A percentile compares a stretch with the other conserved stretches of the same genome.
These are phyloP conservation scores for Blastobotrys malaysiensis DNA, from an alignment of 1,139 yeast species.

Conservation along the genomic window DNA sequence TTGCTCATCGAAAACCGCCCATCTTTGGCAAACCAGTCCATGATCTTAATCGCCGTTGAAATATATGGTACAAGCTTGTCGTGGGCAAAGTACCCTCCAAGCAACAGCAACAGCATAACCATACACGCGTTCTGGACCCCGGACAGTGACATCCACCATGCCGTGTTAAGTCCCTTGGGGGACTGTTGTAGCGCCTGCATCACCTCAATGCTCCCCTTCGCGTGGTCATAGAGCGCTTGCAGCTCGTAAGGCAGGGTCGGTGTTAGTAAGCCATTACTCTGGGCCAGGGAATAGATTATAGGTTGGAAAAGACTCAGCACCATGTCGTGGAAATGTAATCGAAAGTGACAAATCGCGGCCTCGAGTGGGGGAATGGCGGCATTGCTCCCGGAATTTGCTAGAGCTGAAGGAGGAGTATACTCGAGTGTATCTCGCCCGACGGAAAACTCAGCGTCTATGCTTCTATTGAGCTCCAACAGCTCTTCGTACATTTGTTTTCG, in stretches of 20 bases:
- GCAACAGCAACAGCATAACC: conserved; percentile 42
- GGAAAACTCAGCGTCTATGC: conserved; percentile 10
- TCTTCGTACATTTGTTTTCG: conserved; percentile 12
- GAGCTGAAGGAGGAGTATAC: background rate
- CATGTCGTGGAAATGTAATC: conserved; percentile 20
- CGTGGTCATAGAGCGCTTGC: background rate
- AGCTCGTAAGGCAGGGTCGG: background rate
- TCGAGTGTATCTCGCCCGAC: conserved; percentile 8
- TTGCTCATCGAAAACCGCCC: conserved; percentile 53
- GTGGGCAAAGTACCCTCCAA: conserved; percentile 34
- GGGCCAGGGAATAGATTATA: background rate
- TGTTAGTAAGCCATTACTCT: background rate
- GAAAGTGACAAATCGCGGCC: conserved; percentile 17
- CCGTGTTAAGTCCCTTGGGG: conserved; percentile 30
- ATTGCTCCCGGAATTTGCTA: conserved; percentile 1
- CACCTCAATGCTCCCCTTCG: conserved; percentile 28
- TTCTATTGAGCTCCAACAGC: conserved; percentile 13
- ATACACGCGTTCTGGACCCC: conserved; percentile 46
- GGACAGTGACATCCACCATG: conserved; percentile 52
- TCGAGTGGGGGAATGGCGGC: conserved; percentile 11
- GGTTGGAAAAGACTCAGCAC: conserved; percentile 16
- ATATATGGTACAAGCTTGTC: conserved; percentile 23
- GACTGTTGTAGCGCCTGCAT: conserved; percentile 29
- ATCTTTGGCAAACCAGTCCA: conserved; percentile 38
- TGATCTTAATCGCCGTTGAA: conserved; percentile 24